Conservation (phyloP, 2,329 filamentous ascomycete genomes). For the Fusarium foetens region DNA sequence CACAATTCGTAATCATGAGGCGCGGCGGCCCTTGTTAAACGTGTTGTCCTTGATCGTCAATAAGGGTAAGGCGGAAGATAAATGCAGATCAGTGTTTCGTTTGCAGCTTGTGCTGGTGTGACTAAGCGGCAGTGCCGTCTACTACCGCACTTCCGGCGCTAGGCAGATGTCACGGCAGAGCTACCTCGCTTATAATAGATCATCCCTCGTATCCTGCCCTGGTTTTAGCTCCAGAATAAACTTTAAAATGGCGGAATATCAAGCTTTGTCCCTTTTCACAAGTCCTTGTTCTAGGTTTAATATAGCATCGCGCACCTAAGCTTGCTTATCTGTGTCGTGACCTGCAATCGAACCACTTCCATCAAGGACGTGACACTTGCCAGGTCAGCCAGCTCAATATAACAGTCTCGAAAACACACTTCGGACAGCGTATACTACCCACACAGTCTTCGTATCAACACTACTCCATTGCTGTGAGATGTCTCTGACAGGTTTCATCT, state of each 20-base stretch:
- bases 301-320: accelerated
- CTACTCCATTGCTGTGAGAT: accelerated
- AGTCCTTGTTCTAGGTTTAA: accelerated
- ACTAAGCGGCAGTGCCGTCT: background rate
- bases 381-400: background rate
- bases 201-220: background rate
- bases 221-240: background rate
- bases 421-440: background rate
- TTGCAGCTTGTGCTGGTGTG: background rate
- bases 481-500: background rate
- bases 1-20: background rate
- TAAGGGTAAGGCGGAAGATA: no score
- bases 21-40: background rate
- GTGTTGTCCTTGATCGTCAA: no score
- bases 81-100: background rate
- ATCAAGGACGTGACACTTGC: background rate
- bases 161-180: background rate
- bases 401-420: background rate
- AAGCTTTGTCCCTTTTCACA: accelerated
- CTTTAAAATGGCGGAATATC: accelerated
- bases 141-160: background rate
- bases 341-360: background rate
- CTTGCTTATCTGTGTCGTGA: background rate
- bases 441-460: accelerated
- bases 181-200: background rate